These are phyloP conservation scores for Exophiala viscosa DNA, from an alignment of 2,329 filamentous ascomycete genomes.

Conservation along the genomic window DNA sequence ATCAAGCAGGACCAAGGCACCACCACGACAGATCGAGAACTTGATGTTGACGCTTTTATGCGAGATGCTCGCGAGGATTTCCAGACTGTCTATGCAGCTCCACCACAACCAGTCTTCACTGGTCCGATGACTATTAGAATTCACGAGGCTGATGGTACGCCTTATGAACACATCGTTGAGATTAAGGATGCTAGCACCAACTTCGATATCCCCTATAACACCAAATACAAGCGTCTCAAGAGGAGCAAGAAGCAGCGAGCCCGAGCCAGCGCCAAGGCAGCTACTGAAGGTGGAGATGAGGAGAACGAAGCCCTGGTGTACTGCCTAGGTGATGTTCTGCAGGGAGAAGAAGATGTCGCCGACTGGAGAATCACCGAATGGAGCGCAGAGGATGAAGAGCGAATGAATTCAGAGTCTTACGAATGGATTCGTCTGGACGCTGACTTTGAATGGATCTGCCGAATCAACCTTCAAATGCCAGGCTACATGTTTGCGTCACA, in stretches of 20 bases:
- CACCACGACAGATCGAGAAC: conserved; percentile 53
- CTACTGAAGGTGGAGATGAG: conserved; percentile 61
- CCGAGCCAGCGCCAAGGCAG: conserved; percentile 56
- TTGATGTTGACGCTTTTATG: conserved; percentile 74
- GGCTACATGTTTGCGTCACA: conserved; percentile 98
- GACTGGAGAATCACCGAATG: conserved; percentile 87
- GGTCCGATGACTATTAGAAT: conserved; percentile 97
- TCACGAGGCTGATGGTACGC: conserved; percentile 95
- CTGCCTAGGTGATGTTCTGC: conserved; percentile 85
- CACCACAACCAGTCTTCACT: conserved; percentile 76
- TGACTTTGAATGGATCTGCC: conserved; percentile 94
- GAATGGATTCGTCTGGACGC: conserved; percentile 98
- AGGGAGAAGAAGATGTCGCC: conserved; percentile 72
- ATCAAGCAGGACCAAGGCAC: conserved; percentile 71
- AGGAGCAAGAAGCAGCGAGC: conserved; percentile 79
- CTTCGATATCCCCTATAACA: conserved; percentile 97
- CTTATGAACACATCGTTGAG: conserved; percentile 96
- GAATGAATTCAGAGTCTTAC: conserved; percentile 94
- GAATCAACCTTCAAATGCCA: conserved; percentile 76
- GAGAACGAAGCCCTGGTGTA: conserved; percentile 83
- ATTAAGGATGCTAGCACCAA: conserved; percentile 82
- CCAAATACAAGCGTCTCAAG: conserved; percentile 97
- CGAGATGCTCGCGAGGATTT: conserved; percentile 78
- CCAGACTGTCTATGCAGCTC: conserved; percentile 64
- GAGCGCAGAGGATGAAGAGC: conserved; percentile 80